Conservation (phyloP, 2,329 filamentous ascomycete genomes). For the Talaromyces sp. region DNA sequence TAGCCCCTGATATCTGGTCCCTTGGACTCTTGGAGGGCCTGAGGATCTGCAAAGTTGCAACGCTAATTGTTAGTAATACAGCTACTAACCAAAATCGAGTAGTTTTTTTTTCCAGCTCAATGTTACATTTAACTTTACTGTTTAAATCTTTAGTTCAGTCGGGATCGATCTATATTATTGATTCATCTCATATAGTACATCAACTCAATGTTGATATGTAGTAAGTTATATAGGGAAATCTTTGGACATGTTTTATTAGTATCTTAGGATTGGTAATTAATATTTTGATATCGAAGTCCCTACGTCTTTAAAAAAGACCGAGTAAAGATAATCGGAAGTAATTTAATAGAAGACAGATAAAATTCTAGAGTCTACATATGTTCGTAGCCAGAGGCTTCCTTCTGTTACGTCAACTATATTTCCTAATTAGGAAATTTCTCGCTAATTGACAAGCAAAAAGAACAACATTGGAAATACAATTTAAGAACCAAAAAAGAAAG, state of each 20-base stretch:
- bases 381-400: no score
- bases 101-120: not conserved
- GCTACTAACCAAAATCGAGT: not conserved
- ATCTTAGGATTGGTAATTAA: no score
- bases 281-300: no score
- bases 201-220: no score
- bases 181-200: no score
- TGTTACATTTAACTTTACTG: not conserved
- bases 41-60: not conserved
- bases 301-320: no score
- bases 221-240: no score
- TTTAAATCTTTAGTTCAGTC: not conserved
- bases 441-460: not conserved
- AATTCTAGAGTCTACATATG: no score
- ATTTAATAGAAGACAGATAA: no score
- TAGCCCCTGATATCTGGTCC: not conserved
- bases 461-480: not conserved
- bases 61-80: not conserved
- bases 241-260: no score
- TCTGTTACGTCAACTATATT: not conserved
- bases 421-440: not conserved
- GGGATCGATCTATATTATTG: not conserved
- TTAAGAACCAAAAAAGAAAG: not conserved
- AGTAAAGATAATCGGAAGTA: no score
- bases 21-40: no score